A percentile compares a stretch with the other conserved stretches of the same genome.
Evolutionary conservation across 768 basidiomycete genomes (phyloP).

Genomic region (Macrocybe gigantea): DNA sequence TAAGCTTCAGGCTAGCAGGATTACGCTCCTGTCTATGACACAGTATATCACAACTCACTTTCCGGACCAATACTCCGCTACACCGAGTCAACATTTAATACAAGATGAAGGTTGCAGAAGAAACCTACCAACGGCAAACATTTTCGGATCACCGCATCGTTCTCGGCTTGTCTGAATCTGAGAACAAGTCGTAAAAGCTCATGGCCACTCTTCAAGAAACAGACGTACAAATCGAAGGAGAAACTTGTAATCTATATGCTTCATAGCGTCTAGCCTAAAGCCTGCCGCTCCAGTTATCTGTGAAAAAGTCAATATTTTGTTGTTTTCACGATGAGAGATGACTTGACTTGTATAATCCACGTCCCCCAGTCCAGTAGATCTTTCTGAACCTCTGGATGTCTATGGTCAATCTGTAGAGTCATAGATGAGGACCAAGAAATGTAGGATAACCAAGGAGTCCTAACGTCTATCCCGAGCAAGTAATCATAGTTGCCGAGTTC

Average conservation of each 20-base stretch:
- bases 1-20: constrained; percentile 29
- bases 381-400: constrained; percentile 71
- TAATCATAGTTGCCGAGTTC: constrained; percentile 91
- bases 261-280: constrained; percentile 87
- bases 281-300: constrained; percentile 68
- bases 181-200: not conserved
- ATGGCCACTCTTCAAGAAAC: not conserved
- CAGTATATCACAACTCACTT: constrained; percentile 30
- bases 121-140: constrained; percentile 54
- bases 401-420: constrained; percentile 63
- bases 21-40: not conserved
- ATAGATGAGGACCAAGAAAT: too few relatives aligned
- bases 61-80: constrained; percentile 81
- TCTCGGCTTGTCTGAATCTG: constrained; percentile 52
- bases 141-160: constrained; percentile 31
- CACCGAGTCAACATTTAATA: constrained; percentile 15
- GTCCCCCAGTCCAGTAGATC: constrained; percentile 75
- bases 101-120: not conserved
- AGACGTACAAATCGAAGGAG: constrained; percentile 59
- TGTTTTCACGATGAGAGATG: not conserved
- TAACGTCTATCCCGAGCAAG: constrained; percentile 68
- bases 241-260: constrained; percentile 76
- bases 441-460: constrained; percentile 12
- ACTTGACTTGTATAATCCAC: constrained; percentile 57
- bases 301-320: not conserved